Evolutionary conservation across 2,329 filamentous ascomycete species (phyloP).

Genomic region (Clonostachys chloroleuca): DNA sequence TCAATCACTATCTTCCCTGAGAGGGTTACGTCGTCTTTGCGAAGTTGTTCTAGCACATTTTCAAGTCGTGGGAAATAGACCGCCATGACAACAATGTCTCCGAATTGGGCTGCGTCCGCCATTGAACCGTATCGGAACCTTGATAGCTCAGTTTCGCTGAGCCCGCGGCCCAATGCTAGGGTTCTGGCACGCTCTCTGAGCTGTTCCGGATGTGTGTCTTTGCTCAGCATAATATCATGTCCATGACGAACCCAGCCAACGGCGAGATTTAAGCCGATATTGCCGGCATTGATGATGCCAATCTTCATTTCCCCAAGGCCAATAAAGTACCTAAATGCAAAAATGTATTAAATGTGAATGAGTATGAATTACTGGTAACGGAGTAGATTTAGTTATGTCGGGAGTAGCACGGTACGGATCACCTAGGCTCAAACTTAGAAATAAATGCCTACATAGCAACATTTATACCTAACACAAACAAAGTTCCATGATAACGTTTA

Average conservation of each 20-base stretch:
- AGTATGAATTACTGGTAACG: too few species aligned
- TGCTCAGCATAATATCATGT: neutral
- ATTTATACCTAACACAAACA: too few species aligned
- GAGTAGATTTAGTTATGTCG: too few species aligned
- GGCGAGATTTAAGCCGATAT: neutral
- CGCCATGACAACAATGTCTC: neutral
- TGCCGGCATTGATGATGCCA: neutral
- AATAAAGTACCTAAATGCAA: too few species aligned
- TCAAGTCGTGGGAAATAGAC: neutral
- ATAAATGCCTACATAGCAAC: too few species aligned
- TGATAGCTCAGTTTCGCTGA: neutral
- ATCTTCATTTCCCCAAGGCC: neutral
- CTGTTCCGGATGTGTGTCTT: neutral
- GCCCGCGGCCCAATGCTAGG: neutral
- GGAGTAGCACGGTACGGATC: too few species aligned
- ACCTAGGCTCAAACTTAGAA: too few species aligned
- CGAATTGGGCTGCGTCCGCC: neutral
- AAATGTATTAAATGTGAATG: too few species aligned
- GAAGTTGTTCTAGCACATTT: neutral
- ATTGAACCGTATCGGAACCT: neutral
- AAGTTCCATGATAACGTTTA: too few species aligned
- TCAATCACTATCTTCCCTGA: neutral
- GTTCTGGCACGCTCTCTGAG: neutral
- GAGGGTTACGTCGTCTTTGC: neutral
- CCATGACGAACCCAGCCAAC: neutral